Conservation (phyloP, 2,329 filamentous ascomycete species). For the Calonectria naviculata region DNA sequence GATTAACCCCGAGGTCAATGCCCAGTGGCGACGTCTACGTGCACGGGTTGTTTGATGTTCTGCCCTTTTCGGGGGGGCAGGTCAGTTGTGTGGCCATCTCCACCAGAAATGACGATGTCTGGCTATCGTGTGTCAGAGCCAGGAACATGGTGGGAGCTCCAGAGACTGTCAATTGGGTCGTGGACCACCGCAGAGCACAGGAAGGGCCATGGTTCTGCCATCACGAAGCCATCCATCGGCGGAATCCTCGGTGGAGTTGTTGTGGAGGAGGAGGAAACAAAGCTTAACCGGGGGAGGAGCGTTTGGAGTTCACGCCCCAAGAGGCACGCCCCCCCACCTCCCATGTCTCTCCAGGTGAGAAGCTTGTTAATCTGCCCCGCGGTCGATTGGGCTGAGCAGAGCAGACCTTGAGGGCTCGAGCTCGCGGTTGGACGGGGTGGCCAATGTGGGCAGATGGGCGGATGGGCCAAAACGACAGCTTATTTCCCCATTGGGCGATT, state of each 20-base stretch:
- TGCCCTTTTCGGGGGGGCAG: slow-evolving; percentile 32
- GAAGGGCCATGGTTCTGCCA: slow-evolving; percentile 23
- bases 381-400: slow-evolving; percentile 19
- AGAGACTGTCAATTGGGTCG: slow-evolving; percentile 29
- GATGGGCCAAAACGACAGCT: slow-evolving; percentile 19
- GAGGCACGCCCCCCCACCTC: neutral
- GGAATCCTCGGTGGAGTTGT: slow-evolving; percentile 34
- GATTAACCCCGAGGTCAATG: slow-evolving; percentile 4
- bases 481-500: slow-evolving; percentile 43
- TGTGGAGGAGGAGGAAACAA: slow-evolving; percentile 28
- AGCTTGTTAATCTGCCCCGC: slow-evolving; percentile 19
- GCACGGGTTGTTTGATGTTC: slow-evolving; percentile 37
- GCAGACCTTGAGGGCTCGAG: slow-evolving; percentile 21
- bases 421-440: neutral
- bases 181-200: slow-evolving; percentile 18
- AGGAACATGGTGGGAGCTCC: slow-evolving; percentile 23
- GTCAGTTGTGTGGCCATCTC: slow-evolving; percentile 18
- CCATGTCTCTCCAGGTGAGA: neutral
- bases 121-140: slow-evolving; percentile 21
- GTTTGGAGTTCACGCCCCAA: neutral
- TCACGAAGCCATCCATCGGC: slow-evolving; percentile 34
- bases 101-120: slow-evolving; percentile 24
- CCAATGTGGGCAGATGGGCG: neutral
- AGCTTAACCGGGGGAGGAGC: slow-evolving; percentile 4
- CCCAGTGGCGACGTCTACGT: slow-evolving; percentile 31